phyloP scores from a whole-genome alignment of 495 filamentous ascomycete species.

The Penicillium roqueforti region DNA sequence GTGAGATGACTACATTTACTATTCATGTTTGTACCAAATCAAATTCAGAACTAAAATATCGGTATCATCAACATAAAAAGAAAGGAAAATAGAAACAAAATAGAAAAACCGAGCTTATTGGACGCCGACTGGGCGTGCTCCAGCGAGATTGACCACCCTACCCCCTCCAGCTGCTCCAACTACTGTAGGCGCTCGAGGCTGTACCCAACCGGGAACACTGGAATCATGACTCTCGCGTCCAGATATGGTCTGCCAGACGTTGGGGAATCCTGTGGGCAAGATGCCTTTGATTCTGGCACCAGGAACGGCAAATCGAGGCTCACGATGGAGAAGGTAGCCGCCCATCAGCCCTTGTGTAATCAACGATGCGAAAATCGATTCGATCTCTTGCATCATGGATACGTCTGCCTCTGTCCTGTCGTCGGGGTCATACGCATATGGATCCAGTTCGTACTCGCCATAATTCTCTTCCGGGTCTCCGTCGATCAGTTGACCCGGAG shows the following conservation, averaged over 20 bases:
- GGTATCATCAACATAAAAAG: conserved; percentile 3
- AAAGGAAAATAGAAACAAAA: neutral
- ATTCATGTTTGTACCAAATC: too few relatives aligned
- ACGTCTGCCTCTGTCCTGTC: conserved; percentile 21
- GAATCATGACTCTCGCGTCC: conserved; percentile 37
- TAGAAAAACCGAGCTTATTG: conserved; percentile 16
- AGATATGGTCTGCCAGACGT: conserved; percentile 54
- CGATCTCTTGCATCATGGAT: conserved; percentile 62
- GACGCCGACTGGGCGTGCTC: conserved; percentile 50
- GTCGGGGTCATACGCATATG: conserved; percentile 27
- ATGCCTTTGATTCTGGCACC: conserved; percentile 65
- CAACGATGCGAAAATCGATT: conserved; percentile 70
- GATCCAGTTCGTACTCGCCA: conserved; percentile 41
- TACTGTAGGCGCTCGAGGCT: conserved; percentile 23
- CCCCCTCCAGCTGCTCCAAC: conserved; percentile 31
- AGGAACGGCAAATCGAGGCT: conserved; percentile 72
- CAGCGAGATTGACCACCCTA: conserved; percentile 51
- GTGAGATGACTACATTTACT: too few relatives aligned
- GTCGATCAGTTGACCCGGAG: conserved; percentile 28
- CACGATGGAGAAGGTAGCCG: conserved; percentile 78
- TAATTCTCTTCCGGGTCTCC: conserved; percentile 43
- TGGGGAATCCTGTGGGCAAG: conserved; percentile 60
- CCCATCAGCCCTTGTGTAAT: conserved; percentile 79
- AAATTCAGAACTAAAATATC: neutral
- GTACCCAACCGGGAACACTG: conserved; percentile 56